These are phyloP conservation scores for Durotheca rogersii DNA, from an alignment of 495 filamentous ascomycete genomes.

Conservation along the genomic window DNA sequence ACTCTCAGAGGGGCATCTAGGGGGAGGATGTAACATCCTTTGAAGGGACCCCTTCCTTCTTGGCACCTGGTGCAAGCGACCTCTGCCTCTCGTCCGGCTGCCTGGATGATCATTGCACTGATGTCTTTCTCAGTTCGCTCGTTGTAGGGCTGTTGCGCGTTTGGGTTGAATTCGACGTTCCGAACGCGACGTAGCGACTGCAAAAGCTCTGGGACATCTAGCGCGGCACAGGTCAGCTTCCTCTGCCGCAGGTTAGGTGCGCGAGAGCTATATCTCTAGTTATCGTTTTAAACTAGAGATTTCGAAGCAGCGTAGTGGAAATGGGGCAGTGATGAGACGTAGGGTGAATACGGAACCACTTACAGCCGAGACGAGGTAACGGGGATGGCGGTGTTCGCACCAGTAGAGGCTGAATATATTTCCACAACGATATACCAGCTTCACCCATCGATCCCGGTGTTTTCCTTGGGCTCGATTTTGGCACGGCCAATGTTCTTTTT, in stretches of 20 bases:
- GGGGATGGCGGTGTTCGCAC: constrained; percentile 3
- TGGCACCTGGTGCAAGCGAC: constrained; percentile 28
- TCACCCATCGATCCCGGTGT: background rate
- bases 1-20: constrained; percentile 4
- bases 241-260: background rate
- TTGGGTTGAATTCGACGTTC: constrained; percentile 22
- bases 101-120: constrained; percentile 35
- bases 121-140: constrained; percentile 33
- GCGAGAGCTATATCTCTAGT: too few species aligned
- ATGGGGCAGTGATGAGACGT: background rate
- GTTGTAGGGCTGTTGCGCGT: constrained; percentile 13
- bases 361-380: constrained; percentile 5
- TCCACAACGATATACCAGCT: constrained; percentile 7
- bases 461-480: background rate
- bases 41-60: constrained; percentile 33
- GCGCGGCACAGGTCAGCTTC: background rate
- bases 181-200: constrained; percentile 2
- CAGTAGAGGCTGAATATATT: constrained; percentile 12
- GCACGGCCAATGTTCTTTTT: too few species aligned
- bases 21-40: constrained; percentile 36
- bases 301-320: background rate
- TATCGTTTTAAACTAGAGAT: too few species aligned
- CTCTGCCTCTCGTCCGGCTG: constrained; percentile 31
- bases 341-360: too few species aligned
- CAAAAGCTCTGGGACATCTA: constrained; percentile 7